phyloP scores from a whole-genome alignment of 2,329 filamentous ascomycete genomes.

The Neofusicoccum umdonicola region DNA sequence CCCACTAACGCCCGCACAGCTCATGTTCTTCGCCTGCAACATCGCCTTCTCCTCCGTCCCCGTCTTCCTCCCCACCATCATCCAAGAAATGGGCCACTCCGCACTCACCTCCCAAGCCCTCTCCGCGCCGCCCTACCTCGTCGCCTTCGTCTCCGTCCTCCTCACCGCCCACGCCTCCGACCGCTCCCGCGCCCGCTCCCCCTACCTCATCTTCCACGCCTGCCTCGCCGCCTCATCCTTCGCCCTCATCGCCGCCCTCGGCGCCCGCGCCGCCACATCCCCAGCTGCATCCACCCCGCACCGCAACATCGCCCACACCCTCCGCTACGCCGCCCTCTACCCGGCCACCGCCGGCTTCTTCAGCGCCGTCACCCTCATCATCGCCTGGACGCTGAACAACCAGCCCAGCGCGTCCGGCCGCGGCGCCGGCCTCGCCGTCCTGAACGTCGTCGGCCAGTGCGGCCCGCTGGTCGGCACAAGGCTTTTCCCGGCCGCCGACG shows the following conservation, averaged over 20 bases:
- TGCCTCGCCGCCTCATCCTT: constrained; percentile 63
- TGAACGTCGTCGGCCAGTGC: constrained; percentile 80
- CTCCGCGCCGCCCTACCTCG: constrained; percentile 75
- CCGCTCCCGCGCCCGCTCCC: constrained; percentile 58
- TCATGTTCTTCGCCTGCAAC: constrained; percentile 86
- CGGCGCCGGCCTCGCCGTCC: constrained; percentile 72
- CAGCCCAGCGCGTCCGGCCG: constrained; percentile 67
- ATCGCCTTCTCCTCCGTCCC: constrained; percentile 85
- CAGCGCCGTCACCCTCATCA: constrained; percentile 76
- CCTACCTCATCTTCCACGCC: constrained; percentile 68
- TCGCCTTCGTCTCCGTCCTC: constrained; percentile 71
- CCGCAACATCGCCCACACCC: constrained; percentile 55
- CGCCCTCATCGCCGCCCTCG: constrained; percentile 59
- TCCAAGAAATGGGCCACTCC: constrained; percentile 72
- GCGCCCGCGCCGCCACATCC: constrained; percentile 57
- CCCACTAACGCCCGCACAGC: constrained; percentile 22
- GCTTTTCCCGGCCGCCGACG: constrained; percentile 52
- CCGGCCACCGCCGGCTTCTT: constrained; percentile 82
- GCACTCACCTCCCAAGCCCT: constrained; percentile 70
- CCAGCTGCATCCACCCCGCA: constrained; percentile 35
- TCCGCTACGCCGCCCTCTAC: constrained; percentile 73
- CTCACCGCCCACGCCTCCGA: constrained; percentile 72
- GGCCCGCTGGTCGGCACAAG: constrained; percentile 63
- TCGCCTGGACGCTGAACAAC: constrained; percentile 89
- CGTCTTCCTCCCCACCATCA: constrained; percentile 80